Conservation (phyloP, 352 stramenopile species). For the Phytophthora pistaciae region DNA sequence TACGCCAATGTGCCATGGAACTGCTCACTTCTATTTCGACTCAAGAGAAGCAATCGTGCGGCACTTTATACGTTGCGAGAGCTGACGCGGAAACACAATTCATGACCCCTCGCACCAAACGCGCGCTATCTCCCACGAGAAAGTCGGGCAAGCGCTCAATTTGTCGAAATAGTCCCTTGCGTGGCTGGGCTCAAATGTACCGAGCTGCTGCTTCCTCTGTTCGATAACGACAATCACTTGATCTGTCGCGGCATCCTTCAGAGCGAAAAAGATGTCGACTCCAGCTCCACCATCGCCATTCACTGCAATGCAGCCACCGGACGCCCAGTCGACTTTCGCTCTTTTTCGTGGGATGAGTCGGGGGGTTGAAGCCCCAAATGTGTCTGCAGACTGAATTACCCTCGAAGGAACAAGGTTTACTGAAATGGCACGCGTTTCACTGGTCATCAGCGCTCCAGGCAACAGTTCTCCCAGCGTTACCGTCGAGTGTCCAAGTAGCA, state of each 20-base stretch:
- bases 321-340: slow-evolving; percentile 17
- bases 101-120: too few relatives aligned
- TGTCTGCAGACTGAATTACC: too few relatives aligned
- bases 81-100: too few relatives aligned
- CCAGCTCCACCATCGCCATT: slow-evolving; percentile 32
- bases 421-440: not conserved
- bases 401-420: slow-evolving; percentile 15
- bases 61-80: too few relatives aligned
- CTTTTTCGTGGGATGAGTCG: too few relatives aligned
- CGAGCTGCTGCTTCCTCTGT: slow-evolving; percentile 10
- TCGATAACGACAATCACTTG: slow-evolving; percentile 7
- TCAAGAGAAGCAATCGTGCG: too few relatives aligned
- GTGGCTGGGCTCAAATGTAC: slow-evolving; percentile 11
- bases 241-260: slow-evolving; percentile 31
- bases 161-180: slow-evolving; percentile 8
- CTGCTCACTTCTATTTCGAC: too few relatives aligned
- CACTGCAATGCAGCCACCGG: slow-evolving; percentile 32
- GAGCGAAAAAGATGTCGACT: slow-evolving; percentile 40
- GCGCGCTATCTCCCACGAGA: too few relatives aligned
- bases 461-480: slow-evolving; percentile 25
- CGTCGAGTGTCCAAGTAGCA: slow-evolving; percentile 34
- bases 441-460: not conserved
- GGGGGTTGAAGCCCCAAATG: too few relatives aligned
- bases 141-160: slow-evolving; percentile 11
- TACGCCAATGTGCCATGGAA: too few relatives aligned